Conservation (phyloP, 495 filamentous ascomycete genomes). For the Penicillium argentinense region DNA sequence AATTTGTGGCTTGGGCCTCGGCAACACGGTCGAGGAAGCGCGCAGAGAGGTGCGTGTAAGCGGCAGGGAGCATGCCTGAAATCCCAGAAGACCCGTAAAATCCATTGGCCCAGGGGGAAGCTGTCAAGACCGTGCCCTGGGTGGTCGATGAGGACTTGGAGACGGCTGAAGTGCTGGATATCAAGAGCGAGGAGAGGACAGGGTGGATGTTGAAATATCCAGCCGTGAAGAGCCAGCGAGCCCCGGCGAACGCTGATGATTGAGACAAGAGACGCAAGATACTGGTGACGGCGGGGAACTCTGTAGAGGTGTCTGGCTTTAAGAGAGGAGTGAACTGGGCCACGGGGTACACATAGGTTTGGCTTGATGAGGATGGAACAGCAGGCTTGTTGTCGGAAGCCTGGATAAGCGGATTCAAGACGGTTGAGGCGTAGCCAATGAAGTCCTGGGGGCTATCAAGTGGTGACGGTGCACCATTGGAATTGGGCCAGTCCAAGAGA, state of each 20-base stretch:
- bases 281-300: conserved; percentile 74
- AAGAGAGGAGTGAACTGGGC: conserved; percentile 84
- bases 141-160: conserved; percentile 38
- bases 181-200: conserved; percentile 71
- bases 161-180: conserved; percentile 54
- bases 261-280: conserved; percentile 66
- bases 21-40: conserved; percentile 75
- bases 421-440: conserved; percentile 61
- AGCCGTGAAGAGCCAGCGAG: conserved; percentile 92
- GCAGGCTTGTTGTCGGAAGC: conserved; percentile 36
- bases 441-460: conserved; percentile 67
- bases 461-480: conserved; percentile 71
- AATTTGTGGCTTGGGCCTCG: conserved; percentile 54
- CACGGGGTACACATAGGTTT: conserved; percentile 79
- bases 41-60: conserved; percentile 84
- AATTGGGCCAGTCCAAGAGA: conserved; percentile 72
- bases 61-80: conserved; percentile 83
- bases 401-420: conserved; percentile 65
- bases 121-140: conserved; percentile 82
- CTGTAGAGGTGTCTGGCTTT: conserved; percentile 77
- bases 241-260: conserved; percentile 56
- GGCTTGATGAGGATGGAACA: conserved; percentile 34
- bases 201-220: conserved; percentile 98
- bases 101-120: conserved; percentile 92
- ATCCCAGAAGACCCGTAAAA: conserved; percentile 90